Evolutionary conservation across 2,329 filamentous ascomycete genomes (phyloP), one percentile per base, ranked within the genome.

Genomic region (Cyphellophora attinorum): DNA sequence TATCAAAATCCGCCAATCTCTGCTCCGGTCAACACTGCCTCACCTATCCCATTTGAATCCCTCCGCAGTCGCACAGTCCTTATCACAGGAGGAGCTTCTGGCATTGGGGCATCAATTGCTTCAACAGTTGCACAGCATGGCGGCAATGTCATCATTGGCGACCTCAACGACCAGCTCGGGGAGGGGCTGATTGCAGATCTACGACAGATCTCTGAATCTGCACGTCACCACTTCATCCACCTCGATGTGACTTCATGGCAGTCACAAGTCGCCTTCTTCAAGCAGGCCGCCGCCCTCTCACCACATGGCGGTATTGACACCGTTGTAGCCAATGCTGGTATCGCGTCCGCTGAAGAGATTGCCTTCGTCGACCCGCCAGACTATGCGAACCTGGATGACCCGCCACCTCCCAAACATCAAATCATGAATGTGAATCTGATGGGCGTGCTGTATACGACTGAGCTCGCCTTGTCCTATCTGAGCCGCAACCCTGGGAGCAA

Each of bases 281-380:
- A 72, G 29, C 56, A 66, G 34, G 76, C 76, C 3, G 59, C 64
- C 23, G 58, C 60, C 34, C 57, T 72, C 35, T 76, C 72, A 40
- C 65, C 64, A 0, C 62, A 69, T 33, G 65, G 67, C 11, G 66
- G 67, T 10, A 68, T 81, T 42, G 75, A 81, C 53, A 61, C 67
- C 13, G 76, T 81, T 4, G 73, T 81, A 29, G 75, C 77, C 41
- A 81, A 80, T 50, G 79, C 79, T 0, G 79, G 79, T 30, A 70
- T 81, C 44, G 61, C 65, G 27, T 64, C 67, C 23, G 33, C 54
- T 19, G 48, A 52, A 17, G 45, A 48, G 5, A 40, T 42, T 4
- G 28, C 39, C 4, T 68, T 79, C 41, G 72, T 75, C 51, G 44
- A 53, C 29, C 71, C 71, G 0, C 34, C 34, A 17, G 31, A 47